These are phyloP conservation scores for Tuber brumale DNA, from an alignment of 495 filamentous ascomycete species.

Conservation along the genomic window DNA sequence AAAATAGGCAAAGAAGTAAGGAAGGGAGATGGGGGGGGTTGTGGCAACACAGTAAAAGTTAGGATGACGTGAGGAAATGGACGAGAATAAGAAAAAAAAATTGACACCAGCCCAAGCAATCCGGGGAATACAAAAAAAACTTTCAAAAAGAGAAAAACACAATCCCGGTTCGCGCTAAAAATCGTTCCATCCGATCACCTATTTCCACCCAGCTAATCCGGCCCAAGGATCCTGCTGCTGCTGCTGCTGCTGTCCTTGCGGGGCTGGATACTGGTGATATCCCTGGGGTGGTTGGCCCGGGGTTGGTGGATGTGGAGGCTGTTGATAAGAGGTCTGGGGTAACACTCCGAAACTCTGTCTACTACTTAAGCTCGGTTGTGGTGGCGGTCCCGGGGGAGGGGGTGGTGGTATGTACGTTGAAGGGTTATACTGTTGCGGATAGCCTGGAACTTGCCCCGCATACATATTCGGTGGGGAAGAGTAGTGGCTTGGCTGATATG, in stretches of 20 bases:
- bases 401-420: conserved; percentile 86
- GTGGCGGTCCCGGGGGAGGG: conserved; percentile 75
- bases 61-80: conserved; percentile 9
- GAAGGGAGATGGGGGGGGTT: neutral
- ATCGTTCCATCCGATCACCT: conserved; percentile 17
- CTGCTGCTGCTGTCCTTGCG: conserved; percentile 20
- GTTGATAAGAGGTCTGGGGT: conserved; percentile 34
- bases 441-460: conserved; percentile 27
- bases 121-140: conserved; percentile 31
- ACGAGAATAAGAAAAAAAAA: conserved; percentile 16
- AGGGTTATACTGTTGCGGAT: conserved; percentile 52
- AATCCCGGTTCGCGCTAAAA: conserved; percentile 5
- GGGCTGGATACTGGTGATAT: conserved; percentile 23
- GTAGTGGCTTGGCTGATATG: conserved; percentile 42
- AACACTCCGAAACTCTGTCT: conserved; percentile 34
- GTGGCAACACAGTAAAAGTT: neutral
- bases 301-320: conserved; percentile 23
- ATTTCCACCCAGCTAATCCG: conserved; percentile 34
- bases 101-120: conserved; percentile 36
- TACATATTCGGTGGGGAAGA: conserved; percentile 37
- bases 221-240: conserved; percentile 34
- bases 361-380: conserved; percentile 48
- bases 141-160: neutral
- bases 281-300: conserved; percentile 20
- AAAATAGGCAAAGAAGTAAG: neutral